These are phyloP conservation scores for Talinum fruticosum DNA, from an alignment of 148 eudicot species.

Conservation along the genomic window DNA sequence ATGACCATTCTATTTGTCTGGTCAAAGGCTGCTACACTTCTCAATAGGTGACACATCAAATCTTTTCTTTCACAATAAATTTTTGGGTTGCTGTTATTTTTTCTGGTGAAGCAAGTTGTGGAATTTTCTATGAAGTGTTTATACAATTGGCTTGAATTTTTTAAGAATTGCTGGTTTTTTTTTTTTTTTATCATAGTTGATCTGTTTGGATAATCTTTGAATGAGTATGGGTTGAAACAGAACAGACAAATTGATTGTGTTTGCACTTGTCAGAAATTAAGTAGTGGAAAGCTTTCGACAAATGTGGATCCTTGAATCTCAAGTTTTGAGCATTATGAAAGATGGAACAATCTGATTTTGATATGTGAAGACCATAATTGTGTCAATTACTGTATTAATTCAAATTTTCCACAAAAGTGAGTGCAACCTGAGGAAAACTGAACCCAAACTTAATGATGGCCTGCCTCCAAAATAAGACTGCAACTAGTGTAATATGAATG, in stretches of 20 bases:
- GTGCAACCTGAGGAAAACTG: background rate
- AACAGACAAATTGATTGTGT: background rate
- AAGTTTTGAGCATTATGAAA: background rate
- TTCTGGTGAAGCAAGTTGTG: background rate
- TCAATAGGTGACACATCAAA: constrained; percentile 53
- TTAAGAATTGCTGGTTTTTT: background rate
- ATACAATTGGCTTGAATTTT: background rate
- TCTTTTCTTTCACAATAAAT: background rate
- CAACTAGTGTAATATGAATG: background rate
- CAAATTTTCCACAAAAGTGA: too few species aligned
- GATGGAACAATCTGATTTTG: background rate
- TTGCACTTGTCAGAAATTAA: background rate
- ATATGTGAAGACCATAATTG: background rate
- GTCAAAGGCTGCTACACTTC: constrained; percentile 88
- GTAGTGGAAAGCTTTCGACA: background rate
- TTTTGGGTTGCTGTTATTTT: background rate
- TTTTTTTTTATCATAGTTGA: background rate
- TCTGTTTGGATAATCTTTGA: background rate
- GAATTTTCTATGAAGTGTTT: background rate
- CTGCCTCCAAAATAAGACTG: background rate
- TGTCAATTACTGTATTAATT: too few species aligned
- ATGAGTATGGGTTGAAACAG: background rate
- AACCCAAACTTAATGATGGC: background rate
- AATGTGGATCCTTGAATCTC: background rate
- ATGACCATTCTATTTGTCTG: constrained; percentile 71